phyloP scores from a whole-genome alignment of 2,329 filamentous ascomycete species.

The Lecanicillium sp. region DNA sequence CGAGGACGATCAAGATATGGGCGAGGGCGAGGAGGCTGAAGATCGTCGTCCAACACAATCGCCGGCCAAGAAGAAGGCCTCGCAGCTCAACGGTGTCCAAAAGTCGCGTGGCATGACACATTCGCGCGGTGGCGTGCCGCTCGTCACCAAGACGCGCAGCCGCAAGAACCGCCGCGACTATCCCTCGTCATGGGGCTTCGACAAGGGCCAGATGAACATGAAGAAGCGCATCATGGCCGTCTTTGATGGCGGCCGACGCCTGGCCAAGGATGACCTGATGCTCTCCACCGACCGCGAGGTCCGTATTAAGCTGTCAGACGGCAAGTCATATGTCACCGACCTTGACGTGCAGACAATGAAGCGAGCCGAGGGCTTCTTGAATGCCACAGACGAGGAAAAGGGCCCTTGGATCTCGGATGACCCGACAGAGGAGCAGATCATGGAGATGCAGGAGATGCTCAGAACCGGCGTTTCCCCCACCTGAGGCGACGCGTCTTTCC shows the following conservation, averaged over 20 bases:
- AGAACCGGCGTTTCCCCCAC: slow-evolving; percentile 15
- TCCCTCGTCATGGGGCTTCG: slow-evolving; percentile 86
- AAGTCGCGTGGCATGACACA: slow-evolving; percentile 69
- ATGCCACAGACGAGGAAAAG: slow-evolving; percentile 77
- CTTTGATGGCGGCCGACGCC: slow-evolving; percentile 76
- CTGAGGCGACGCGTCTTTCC: slow-evolving; percentile 1
- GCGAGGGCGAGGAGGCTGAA: slow-evolving; percentile 41
- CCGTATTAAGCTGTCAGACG: slow-evolving; percentile 68
- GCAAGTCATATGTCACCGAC: slow-evolving; percentile 79
- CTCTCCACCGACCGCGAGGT: slow-evolving; percentile 92
- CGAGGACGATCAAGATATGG: slow-evolving; percentile 47
- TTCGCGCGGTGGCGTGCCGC: slow-evolving; percentile 63
- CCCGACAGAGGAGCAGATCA: slow-evolving; percentile 51
- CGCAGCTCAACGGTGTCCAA: slow-evolving; percentile 48
- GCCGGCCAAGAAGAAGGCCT: slow-evolving; percentile 47
- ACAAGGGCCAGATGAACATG: slow-evolving; percentile 91
- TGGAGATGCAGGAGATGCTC: slow-evolving; percentile 49
- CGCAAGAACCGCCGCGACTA: slow-evolving; percentile 93
- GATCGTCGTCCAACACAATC: slow-evolving; percentile 40
- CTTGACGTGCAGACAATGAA: slow-evolving; percentile 85
- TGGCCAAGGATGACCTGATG: slow-evolving; percentile 99
- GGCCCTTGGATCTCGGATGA: slow-evolving; percentile 75
- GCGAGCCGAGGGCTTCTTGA: slow-evolving; percentile 75
- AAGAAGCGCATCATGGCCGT: slow-evolving; percentile 94
- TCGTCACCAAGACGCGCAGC: slow-evolving; percentile 50